These are phyloP conservation scores for Cladosporium colombiae DNA, from an alignment of 2,329 filamentous ascomycete species.

Conservation along the genomic window DNA sequence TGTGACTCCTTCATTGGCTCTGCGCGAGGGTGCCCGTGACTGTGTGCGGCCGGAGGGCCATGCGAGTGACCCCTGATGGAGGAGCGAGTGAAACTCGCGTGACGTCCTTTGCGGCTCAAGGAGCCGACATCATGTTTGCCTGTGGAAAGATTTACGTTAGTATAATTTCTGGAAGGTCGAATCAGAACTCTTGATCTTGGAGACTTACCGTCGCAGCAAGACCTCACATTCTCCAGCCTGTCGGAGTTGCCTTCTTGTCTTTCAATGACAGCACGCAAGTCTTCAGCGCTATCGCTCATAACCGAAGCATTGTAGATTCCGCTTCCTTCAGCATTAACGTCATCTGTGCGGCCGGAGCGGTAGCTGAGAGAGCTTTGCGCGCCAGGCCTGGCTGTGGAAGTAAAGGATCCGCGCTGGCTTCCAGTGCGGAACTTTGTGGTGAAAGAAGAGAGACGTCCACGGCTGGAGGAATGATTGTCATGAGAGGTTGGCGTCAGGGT, in stretches of 20 bases:
- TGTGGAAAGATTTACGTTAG: background rate
- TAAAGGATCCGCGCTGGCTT: slow-evolving; percentile 48
- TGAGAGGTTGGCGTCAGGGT: slow-evolving; percentile 14
- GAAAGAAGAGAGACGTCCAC: slow-evolving; percentile 14
- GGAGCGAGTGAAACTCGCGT: background rate
- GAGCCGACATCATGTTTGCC: slow-evolving; percentile 18
- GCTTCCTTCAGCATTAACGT: slow-evolving; percentile 15
- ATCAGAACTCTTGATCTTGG: background rate
- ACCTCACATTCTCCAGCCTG: slow-evolving; percentile 88
- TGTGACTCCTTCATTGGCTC: slow-evolving; percentile 23
- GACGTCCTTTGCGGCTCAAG: slow-evolving; percentile 3
- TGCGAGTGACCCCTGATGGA: slow-evolving; percentile 6
- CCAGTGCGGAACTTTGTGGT: slow-evolving; percentile 10
- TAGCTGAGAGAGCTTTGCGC: slow-evolving; percentile 39
- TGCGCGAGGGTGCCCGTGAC: slow-evolving; percentile 22
- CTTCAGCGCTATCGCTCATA: slow-evolving; percentile 69
- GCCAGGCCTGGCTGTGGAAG: slow-evolving; percentile 35
- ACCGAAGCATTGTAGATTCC: slow-evolving; percentile 56
- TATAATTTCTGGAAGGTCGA: background rate
- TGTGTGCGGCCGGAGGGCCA: slow-evolving; percentile 18
- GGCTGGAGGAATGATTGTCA: slow-evolving; percentile 12
- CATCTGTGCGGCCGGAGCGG: slow-evolving; percentile 21
- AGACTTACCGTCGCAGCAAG: slow-evolving; percentile 90
- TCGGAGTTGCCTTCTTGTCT: slow-evolving; percentile 73
- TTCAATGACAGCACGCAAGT: slow-evolving; percentile 77